Evolutionary conservation across 768 basidiomycete genomes (phyloP).

Genomic region (Mycena floridula): DNA sequence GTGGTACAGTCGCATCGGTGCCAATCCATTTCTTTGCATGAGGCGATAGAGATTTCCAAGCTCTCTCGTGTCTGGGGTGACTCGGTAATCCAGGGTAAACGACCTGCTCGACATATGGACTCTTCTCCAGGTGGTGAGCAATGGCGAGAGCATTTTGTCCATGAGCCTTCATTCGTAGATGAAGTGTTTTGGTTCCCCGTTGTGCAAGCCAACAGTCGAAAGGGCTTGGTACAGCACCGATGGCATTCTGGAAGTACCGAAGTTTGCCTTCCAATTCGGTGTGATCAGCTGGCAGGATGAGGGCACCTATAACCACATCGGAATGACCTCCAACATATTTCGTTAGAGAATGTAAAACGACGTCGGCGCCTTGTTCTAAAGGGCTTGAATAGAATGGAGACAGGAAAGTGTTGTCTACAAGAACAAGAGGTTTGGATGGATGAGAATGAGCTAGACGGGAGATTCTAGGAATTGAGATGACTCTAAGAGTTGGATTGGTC

Average conservation of each 20-base stretch:
- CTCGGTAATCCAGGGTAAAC: constrained; percentile 78
- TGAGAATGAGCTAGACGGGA: constrained; percentile 58
- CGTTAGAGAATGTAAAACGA: constrained; percentile 78
- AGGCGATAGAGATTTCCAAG: constrained; percentile 55
- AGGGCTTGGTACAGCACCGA: constrained; percentile 77
- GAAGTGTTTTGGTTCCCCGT: constrained; percentile 87
- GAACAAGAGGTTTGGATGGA: constrained; percentile 63
- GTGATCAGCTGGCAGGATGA: constrained; percentile 61
- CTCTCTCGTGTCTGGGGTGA: constrained; percentile 61
- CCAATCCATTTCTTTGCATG: constrained; percentile 63
- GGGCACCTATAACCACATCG: constrained; percentile 86
- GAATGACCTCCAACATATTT: constrained; percentile 96
- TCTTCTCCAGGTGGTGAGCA: constrained; percentile 52
- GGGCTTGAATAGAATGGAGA: constrained; percentile 91
- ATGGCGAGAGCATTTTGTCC: constrained; percentile 77
- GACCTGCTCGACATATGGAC: constrained; percentile 66
- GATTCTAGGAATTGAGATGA: constrained; percentile 77
- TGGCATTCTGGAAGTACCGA: constrained; percentile 87
- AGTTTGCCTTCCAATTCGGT: constrained; percentile 45
- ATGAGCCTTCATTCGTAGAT: constrained; percentile 82
- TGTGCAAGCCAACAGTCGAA: constrained; percentile 90
- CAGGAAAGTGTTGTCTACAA: constrained; percentile 93
- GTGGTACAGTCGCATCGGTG: constrained; percentile 22
- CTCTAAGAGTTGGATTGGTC: constrained; percentile 88
- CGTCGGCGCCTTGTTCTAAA: constrained; percentile 76